Percentiles rank a stretch among this genome's conserved stretches.
phyloP scores from a whole-genome alignment of 2,329 filamentous ascomycete species.

The Setomelanomma holmii region DNA sequence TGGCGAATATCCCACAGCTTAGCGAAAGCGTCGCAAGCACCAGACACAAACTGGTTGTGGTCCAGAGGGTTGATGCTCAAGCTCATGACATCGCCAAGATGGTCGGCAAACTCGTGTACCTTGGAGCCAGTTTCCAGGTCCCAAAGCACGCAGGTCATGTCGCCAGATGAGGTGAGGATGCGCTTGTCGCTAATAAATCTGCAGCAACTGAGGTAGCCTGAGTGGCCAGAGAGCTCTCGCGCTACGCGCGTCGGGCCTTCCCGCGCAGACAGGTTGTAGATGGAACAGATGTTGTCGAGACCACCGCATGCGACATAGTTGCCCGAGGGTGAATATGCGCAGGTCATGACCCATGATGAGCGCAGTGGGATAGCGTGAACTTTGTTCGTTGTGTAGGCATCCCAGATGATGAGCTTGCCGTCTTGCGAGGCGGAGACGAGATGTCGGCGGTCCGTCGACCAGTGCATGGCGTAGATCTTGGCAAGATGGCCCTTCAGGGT shows the following conservation, averaged over 20 bases:
- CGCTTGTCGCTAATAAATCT: conserved; percentile 98
- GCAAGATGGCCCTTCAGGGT: conserved; percentile 97
- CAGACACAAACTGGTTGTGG: conserved; percentile 99
- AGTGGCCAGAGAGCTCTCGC: conserved; percentile 93
- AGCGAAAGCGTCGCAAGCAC: conserved; percentile 96
- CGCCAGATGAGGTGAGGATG: conserved; percentile 96
- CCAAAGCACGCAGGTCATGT: conserved; percentile 99
- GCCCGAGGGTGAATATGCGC: conserved; percentile 96
- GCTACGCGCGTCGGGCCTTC: conserved; percentile 98
- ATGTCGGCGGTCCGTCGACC: conserved; percentile 97
- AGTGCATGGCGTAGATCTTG: conserved; percentile 99
- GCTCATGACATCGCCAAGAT: conserved; percentile 99
- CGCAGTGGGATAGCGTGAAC: conserved; percentile 97
- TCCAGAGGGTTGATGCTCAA: conserved; percentile 99
- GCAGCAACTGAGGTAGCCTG: conserved; percentile 97
- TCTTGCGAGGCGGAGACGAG: conserved; percentile 98
- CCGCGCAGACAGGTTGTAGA: conserved; percentile 96
- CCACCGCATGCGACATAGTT: conserved; percentile 99
- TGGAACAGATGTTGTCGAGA: conserved; percentile 99
- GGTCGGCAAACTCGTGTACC: conserved; percentile 97
- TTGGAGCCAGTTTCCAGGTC: conserved; percentile 98
- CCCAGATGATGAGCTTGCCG: conserved; percentile 99
- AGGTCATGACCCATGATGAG: conserved; percentile 99
- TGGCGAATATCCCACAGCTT: conserved; percentile 99
- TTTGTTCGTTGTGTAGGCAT: conserved; percentile 99